A percentile compares a stretch with the other conserved stretches of the same genome.
Conservation (phyloP, 441 rosid genomes). For the Omphalea diandra region DNA sequence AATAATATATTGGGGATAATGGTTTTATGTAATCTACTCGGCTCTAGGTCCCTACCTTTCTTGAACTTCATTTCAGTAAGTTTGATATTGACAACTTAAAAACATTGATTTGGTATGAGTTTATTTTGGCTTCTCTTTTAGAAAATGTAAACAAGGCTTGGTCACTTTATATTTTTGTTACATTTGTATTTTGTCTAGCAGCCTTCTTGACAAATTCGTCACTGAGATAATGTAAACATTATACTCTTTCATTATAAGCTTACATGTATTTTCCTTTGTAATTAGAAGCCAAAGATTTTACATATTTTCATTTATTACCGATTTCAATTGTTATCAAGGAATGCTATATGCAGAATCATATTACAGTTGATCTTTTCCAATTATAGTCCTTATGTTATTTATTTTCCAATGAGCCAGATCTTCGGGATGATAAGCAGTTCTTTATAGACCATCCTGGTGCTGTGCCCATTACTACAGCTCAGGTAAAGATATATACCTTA, state of each 20-base stretch:
- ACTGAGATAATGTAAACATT: neutral
- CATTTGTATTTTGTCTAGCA: neutral
- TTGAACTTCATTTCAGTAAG: neutral
- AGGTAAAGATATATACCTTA: constrained; percentile 36
- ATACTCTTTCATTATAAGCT: neutral
- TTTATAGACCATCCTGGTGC: constrained; percentile 88
- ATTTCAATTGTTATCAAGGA: neutral
- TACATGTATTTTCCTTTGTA: neutral
- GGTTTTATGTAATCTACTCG: neutral
- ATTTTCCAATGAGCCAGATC: constrained; percentile 50
- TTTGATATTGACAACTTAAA: neutral
- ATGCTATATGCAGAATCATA: neutral
- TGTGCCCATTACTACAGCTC: constrained; percentile 69
- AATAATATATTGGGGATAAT: neutral
- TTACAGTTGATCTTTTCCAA: neutral
- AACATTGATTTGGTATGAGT: neutral
- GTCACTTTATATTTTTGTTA: neutral
- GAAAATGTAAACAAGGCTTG: neutral
- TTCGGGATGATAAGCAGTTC: constrained; percentile 80
- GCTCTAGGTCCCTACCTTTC: neutral
- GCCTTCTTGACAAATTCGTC: neutral
- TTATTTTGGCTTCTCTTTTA: neutral
- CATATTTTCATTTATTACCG: constrained; percentile 1
- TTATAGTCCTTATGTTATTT: constrained; percentile 8
- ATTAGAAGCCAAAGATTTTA: neutral